These are phyloP conservation scores for Erysimum cheiri DNA, from an alignment of 441 rosid species.

Conservation along the genomic window DNA sequence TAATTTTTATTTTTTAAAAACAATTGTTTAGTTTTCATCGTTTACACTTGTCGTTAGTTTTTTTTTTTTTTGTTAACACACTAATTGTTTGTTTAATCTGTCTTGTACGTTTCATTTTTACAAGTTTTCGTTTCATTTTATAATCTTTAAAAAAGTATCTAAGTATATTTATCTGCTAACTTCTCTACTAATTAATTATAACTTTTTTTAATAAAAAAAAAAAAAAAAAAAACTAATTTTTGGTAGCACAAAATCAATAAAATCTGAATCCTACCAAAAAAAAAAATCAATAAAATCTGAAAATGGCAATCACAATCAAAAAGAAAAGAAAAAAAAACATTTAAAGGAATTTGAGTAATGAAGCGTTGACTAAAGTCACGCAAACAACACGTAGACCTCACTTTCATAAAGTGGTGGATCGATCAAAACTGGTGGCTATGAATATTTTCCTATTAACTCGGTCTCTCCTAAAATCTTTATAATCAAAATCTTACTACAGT, in stretches of 20 bases:
- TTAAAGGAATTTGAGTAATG: background rate
- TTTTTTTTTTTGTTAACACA: background rate
- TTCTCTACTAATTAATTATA: background rate
- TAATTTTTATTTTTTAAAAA: too few species aligned
- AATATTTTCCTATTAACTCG: background rate
- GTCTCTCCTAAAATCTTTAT: conserved; percentile 2
- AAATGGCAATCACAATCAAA: conserved; percentile 1
- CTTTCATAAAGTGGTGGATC: conserved; percentile 23
- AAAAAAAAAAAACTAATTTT: background rate
- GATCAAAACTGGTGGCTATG: conserved; percentile 40
- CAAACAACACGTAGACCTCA: conserved; percentile 10
- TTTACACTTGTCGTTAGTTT: background rate
- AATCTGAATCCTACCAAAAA: too few species aligned
- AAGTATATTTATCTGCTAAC: background rate
- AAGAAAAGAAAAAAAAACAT: background rate
- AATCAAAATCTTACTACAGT: too few species aligned
- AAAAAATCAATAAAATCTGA: background rate
- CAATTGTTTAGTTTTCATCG: background rate
- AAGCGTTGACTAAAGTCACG: conserved; percentile 10
- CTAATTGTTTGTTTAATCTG: background rate
- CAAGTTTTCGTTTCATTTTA: background rate
- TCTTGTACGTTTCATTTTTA: background rate
- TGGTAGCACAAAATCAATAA: background rate
- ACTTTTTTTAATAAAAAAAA: too few species aligned
- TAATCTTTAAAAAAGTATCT: background rate